Percentiles rank a stretch among this genome's conserved stretches.
phyloP scores from a whole-genome alignment of 345 rosid species.

The Citrus hindsii region DNA sequence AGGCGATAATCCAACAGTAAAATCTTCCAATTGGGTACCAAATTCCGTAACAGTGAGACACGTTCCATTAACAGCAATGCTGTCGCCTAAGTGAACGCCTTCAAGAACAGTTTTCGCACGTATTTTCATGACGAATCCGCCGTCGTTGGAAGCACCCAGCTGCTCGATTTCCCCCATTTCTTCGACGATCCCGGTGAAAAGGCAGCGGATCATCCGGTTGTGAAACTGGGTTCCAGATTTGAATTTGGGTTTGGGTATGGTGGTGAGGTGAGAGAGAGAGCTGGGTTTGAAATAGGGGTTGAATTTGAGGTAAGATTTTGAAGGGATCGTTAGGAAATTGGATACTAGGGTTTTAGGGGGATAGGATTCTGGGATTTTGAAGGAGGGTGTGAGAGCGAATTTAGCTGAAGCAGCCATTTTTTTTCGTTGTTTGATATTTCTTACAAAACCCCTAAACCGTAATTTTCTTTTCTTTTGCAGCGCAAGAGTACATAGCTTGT shows the following conservation, averaged over 20 bases:
- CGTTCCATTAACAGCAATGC: slow-evolving; percentile 82
- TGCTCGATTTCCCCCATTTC: slow-evolving; percentile 68
- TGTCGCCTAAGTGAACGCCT: slow-evolving; percentile 74
- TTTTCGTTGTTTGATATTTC: background rate
- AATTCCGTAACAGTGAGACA: slow-evolving; percentile 83
- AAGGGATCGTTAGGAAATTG: slow-evolving; percentile 6
- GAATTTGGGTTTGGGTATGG: slow-evolving; percentile 1
- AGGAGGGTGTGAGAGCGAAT: slow-evolving; percentile 6
- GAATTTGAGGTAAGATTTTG: slow-evolving; percentile 17
- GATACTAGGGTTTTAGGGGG: background rate
- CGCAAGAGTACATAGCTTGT: no score
- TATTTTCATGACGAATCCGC: slow-evolving; percentile 67
- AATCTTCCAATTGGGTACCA: slow-evolving; percentile 36
- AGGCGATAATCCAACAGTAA: slow-evolving; percentile 70
- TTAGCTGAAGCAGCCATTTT: slow-evolving; percentile 20
- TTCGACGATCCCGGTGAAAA: slow-evolving; percentile 87
- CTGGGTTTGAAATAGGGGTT: slow-evolving; percentile 21
- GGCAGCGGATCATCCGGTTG: slow-evolving; percentile 36
- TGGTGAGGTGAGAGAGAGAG: slow-evolving; percentile 24
- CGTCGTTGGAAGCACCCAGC: slow-evolving; percentile 48
- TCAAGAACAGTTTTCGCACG: slow-evolving; percentile 53
- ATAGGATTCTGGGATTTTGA: slow-evolving; percentile 18
- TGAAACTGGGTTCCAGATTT: slow-evolving; percentile 12
- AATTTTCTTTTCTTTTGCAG: no score
- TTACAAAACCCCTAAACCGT: background rate